These are phyloP conservation scores for Pseudozyma tsukubaensis DNA, from an alignment of 1,284 basidiomycete species.

Conservation along the genomic window DNA sequence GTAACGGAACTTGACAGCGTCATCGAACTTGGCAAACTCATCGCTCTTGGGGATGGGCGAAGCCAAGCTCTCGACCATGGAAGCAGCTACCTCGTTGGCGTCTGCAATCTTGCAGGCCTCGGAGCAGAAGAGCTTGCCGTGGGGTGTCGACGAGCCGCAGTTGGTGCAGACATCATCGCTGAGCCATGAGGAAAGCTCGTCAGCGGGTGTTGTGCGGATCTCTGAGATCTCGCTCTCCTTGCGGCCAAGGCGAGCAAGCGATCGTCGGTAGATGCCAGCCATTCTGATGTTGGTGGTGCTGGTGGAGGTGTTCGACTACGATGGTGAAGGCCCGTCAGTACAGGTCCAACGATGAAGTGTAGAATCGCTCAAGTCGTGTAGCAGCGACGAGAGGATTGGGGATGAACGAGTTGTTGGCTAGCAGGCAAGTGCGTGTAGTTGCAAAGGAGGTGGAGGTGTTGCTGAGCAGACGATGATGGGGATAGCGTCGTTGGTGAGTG, in stretches of 20 bases:
- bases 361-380: conserved; percentile 22
- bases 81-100: conserved; percentile 36
- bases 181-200: conserved; percentile 60
- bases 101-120: conserved; percentile 55
- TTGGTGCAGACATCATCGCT: conserved; percentile 59
- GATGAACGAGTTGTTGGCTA: background rate
- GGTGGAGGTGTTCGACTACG: too few species aligned
- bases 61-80: conserved; percentile 27
- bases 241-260: conserved; percentile 42
- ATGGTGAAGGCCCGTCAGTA: conserved; percentile 26
- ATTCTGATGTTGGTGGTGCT: conserved; percentile 23
- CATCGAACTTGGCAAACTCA: conserved; percentile 21
- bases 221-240: conserved; percentile 45
- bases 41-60: conserved; percentile 30
- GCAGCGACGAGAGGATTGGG: conserved; percentile 22
- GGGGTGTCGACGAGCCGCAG: conserved; percentile 44
- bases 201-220: conserved; percentile 48
- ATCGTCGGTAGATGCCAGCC: conserved; percentile 53
- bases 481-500: background rate
- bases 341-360: conserved; percentile 18
- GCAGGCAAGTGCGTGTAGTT: background rate
- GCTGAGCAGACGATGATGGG: background rate
- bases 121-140: conserved; percentile 59
- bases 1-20: conserved; percentile 53
- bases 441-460: background rate